Evolutionary conservation across 768 basidiomycete genomes (phyloP).

Genomic region (Mrakia hoshinonis): DNA sequence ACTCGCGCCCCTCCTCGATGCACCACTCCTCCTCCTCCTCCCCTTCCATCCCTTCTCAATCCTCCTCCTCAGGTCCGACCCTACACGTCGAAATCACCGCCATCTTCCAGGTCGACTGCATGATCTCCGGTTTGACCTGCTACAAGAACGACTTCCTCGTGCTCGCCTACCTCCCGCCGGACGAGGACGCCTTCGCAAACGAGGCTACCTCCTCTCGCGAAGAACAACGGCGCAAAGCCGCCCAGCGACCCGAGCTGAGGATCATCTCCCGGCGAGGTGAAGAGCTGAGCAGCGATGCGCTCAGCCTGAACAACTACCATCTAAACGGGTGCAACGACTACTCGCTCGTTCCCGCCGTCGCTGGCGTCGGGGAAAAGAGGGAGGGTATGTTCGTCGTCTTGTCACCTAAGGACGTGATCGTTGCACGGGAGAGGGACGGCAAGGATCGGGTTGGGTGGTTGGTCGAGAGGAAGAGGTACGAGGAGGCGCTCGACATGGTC

Average conservation of each 20-base stretch:
- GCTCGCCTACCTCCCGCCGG: constrained; percentile 76
- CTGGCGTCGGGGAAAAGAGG: constrained; percentile 8
- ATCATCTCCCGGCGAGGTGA: constrained; percentile 84
- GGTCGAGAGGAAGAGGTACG: constrained; percentile 72
- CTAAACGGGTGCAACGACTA: constrained; percentile 80
- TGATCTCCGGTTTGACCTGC: constrained; percentile 83
- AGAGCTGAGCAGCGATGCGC: constrained; percentile 73
- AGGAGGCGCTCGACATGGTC: constrained; percentile 75
- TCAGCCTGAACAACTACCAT: constrained; percentile 68
- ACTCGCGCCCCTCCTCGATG: constrained; percentile 32
- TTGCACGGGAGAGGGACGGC: constrained; percentile 78
- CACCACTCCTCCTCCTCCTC: constrained; percentile 7
- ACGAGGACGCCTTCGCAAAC: constrained; percentile 52
- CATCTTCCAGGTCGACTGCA: constrained; percentile 86
- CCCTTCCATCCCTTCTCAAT: constrained; percentile 31
- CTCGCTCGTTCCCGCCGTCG: constrained; percentile 49
- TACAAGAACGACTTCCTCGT: constrained; percentile 61
- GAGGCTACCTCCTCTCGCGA: constrained; percentile 61
- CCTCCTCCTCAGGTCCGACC: constrained; percentile 47
- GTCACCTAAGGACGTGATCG: constrained; percentile 75
- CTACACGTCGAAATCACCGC: constrained; percentile 76
- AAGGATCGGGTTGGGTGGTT: constrained; percentile 88
- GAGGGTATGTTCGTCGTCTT: constrained; percentile 66
- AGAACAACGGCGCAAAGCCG: constrained; percentile 69
- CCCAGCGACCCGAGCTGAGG: constrained; percentile 86